Percentiles rank a stretch among this genome's conserved stretches.
Evolutionary conservation across 495 filamentous ascomycete genomes (phyloP).

Genomic region (Aspergillus sparsus): DNA sequence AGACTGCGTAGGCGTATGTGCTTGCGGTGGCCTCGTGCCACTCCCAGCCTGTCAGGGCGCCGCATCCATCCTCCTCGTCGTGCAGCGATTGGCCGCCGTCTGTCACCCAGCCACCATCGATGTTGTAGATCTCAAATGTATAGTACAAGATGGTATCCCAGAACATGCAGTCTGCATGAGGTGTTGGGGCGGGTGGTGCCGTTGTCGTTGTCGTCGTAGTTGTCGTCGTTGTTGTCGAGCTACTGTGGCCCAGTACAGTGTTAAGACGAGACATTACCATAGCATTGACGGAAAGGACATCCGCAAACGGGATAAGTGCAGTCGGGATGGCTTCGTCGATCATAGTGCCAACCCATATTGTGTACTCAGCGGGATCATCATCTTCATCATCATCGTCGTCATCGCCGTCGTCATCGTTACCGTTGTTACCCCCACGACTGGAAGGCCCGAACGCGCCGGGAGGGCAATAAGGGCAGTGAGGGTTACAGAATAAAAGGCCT

Average conservation of each 20-base stretch:
- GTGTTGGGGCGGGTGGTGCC: not conserved
- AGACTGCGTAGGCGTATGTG: not conserved
- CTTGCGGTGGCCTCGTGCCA: conserved; percentile 6
- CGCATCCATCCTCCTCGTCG: conserved; percentile 4
- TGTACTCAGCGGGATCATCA: not conserved
- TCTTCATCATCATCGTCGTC: not conserved
- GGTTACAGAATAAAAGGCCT: not conserved
- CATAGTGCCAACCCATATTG: too few species aligned
- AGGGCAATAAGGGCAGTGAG: not conserved
- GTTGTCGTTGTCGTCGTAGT: not conserved
- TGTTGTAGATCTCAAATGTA: too few species aligned
- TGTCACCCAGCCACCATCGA: too few species aligned
- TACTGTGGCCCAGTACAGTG: too few species aligned
- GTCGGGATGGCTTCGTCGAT: too few species aligned
- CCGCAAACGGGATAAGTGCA: too few species aligned
- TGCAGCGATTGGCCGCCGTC: not conserved
- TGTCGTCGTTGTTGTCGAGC: not conserved
- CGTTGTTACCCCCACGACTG: not conserved
- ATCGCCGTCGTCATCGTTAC: not conserved
- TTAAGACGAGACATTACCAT: too few species aligned
- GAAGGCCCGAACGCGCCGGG: not conserved
- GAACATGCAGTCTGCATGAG: not conserved
- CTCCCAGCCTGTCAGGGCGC: conserved; percentile 8
- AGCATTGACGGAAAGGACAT: too few species aligned
- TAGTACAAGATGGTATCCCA: not conserved